Evolutionary conservation across 768 basidiomycete species (phyloP).

Genomic region (Leccinum broughii): DNA sequence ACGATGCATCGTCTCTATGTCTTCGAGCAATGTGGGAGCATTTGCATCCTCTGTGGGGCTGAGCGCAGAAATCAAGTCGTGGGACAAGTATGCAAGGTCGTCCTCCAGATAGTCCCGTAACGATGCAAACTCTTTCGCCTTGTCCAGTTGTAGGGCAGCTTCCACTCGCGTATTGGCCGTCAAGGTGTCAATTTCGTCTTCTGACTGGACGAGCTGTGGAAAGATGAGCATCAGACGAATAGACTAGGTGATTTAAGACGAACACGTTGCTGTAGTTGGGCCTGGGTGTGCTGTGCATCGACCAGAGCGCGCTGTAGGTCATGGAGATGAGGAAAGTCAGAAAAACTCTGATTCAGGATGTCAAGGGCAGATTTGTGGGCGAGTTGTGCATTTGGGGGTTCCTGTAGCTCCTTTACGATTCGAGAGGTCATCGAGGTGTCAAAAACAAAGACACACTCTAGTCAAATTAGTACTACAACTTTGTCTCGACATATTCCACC

Average conservation of each 20-base stretch:
- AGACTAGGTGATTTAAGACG: slow-evolving; percentile 30
- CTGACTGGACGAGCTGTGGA: slow-evolving; percentile 61
- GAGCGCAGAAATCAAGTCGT: slow-evolving; percentile 60
- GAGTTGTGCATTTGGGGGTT: slow-evolving; percentile 47
- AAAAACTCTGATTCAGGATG: slow-evolving; percentile 47
- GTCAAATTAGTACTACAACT: background rate
- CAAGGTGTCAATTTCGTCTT: slow-evolving; percentile 45
- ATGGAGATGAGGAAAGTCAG: slow-evolving; percentile 51
- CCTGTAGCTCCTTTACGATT: slow-evolving; percentile 49
- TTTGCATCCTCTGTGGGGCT: slow-evolving; percentile 42
- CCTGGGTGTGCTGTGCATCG: slow-evolving; percentile 41
- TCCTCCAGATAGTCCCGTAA: slow-evolving; percentile 76
- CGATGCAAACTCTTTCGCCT: slow-evolving; percentile 75
- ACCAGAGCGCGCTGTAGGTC: slow-evolving; percentile 45
- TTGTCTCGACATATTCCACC: slow-evolving; percentile 44
- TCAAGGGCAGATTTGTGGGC: slow-evolving; percentile 37
- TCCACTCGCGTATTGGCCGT: slow-evolving; percentile 49
- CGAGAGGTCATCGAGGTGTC: slow-evolving; percentile 39
- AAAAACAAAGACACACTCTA: too few species aligned
- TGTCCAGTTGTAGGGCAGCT: slow-evolving; percentile 51
- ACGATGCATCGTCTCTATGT: slow-evolving; percentile 77
- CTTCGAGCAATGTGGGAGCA: slow-evolving; percentile 72
- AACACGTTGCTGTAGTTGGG: slow-evolving; percentile 47
- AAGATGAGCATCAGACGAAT: slow-evolving; percentile 18
- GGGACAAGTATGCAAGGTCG: slow-evolving; percentile 67